Percentiles rank a stretch among this genome's conserved stretches.
Evolutionary conservation across 78 protist species (phyloP).

Genomic region (Dictyostelium capitatum): DNA sequence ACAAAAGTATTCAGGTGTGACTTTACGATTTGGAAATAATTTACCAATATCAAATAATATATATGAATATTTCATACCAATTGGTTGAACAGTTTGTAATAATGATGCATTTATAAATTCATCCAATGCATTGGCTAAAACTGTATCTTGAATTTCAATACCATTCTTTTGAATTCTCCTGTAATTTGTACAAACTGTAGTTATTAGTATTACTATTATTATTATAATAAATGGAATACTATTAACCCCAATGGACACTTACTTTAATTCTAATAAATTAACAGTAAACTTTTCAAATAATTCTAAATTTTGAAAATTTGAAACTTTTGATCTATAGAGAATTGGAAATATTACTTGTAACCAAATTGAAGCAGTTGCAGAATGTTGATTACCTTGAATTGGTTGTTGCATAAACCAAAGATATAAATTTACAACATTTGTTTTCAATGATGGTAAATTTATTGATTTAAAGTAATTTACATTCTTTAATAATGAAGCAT

Average conservation of each 20-base stretch:
- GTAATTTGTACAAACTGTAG: too few relatives aligned
- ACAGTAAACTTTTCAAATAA: conserved; percentile 12
- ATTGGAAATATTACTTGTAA: conserved; percentile 23
- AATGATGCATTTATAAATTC: not conserved
- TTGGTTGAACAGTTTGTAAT: conserved; percentile 4
- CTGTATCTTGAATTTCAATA: not conserved
- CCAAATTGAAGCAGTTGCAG: conserved; percentile 27
- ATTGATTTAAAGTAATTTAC: conserved; percentile 12
- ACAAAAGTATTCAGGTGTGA: conserved; percentile 12
- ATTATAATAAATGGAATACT: not conserved
- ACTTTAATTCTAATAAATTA: not conserved
- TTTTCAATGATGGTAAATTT: conserved; percentile 7
- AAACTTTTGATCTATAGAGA: not conserved
- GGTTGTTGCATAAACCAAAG: conserved; percentile 54
- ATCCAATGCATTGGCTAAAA: not conserved
- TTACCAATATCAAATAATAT: conserved; percentile 15
- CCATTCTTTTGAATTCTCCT: conserved; percentile 18
- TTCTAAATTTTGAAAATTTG: not conserved
- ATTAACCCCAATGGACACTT: not conserved
- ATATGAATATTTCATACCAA: conserved; percentile 33
- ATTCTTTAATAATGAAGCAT: not conserved
- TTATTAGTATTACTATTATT: not conserved
- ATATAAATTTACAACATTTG: conserved; percentile 12
- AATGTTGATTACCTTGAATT: not conserved
- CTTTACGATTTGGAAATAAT: conserved; percentile 30